Conservation (phyloP, 2,329 filamentous ascomycete species). For the Xylariaceae sp. region DNA sequence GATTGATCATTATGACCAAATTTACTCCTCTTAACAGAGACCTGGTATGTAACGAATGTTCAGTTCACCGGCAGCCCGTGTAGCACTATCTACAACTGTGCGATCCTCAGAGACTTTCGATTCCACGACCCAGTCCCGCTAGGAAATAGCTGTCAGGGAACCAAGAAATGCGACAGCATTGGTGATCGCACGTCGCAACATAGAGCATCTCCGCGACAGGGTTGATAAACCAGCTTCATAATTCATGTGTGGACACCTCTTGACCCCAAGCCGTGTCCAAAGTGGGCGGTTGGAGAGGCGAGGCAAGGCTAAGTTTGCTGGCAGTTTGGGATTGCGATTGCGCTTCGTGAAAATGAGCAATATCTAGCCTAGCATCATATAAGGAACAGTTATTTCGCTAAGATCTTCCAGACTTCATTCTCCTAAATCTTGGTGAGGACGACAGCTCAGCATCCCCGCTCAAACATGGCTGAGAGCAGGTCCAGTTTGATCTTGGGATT, state of each 20-base stretch:
- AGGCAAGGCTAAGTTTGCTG: neutral
- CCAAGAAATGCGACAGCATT: too few species aligned
- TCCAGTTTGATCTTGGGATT: conserved; percentile 9
- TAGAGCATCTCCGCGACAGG: too few species aligned
- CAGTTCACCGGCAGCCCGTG: too few species aligned
- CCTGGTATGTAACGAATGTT: too few species aligned
- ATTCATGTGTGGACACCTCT: neutral
- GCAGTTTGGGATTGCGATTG: neutral
- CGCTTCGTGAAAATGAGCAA: neutral
- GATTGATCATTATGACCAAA: too few species aligned
- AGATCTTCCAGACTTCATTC: neutral
- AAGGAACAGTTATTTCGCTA: neutral
- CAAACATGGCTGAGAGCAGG: neutral
- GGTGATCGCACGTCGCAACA: too few species aligned
- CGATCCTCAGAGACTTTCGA: too few species aligned
- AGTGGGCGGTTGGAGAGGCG: neutral
- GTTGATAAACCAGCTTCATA: neutral
- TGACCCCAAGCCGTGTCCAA: neutral
- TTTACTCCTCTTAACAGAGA: too few species aligned
- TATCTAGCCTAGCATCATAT: neutral
- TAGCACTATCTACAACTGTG: too few species aligned
- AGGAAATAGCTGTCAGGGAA: too few species aligned
- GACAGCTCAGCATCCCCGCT: neutral
- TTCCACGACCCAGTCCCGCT: too few species aligned
- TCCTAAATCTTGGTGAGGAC: too few species aligned